Evolutionary conservation across 176 grass and related monocot genomes (phyloP), one percentile per base, ranked within the genome.

Genomic region (Puccinellia tenuiflora): DNA sequence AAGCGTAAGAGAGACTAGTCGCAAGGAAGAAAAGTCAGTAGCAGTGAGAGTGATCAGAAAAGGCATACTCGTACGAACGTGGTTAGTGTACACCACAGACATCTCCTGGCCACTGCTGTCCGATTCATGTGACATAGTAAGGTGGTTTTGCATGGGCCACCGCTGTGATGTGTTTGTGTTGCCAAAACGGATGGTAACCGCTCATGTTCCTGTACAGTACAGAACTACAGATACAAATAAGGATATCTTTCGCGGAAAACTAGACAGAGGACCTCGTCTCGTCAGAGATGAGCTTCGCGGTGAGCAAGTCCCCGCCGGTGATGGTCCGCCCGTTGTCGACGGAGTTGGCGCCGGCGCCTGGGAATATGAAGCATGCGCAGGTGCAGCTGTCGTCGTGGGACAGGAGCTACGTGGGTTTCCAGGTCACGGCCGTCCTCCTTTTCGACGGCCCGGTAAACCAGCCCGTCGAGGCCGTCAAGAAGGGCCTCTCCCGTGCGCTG

Each of bases 401-500:
- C 57, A 77, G 63, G 16, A 51, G 75, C 15, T 77, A 46, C 31
- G n/a, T 83, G 26, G 53, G 75, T 14, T 28, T 83, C 3, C 20
- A 73, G 5, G 54, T 81, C 57, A 77, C 70, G 1, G 53, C 83
- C 47, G 14, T 90, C 48, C 68, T 59, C 68, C 40, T 90, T 6
- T 90, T 87, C 75, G 75, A 65, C 7, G 26, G 37, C 1, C 38
- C 47, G 0, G 50, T 64, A 7, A 22, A 21, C 15, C 28, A 80
- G 9, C 84, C 88, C 21, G 68, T 76, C 5, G 39, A 65, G 47
- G 62, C 59, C 47, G 65, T 90, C 8, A 62, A 43, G 16, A 60
- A 63, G 9, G 80, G 66, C 1, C 68, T 90, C 22, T 65, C 80
- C 7, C 15, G 39, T 17, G 88, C 88, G 2, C 14, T 90, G 22